These are phyloP conservation scores for Babesia caballi DNA, from an alignment of 169 alveolate genomes.

Conservation along the genomic window DNA sequence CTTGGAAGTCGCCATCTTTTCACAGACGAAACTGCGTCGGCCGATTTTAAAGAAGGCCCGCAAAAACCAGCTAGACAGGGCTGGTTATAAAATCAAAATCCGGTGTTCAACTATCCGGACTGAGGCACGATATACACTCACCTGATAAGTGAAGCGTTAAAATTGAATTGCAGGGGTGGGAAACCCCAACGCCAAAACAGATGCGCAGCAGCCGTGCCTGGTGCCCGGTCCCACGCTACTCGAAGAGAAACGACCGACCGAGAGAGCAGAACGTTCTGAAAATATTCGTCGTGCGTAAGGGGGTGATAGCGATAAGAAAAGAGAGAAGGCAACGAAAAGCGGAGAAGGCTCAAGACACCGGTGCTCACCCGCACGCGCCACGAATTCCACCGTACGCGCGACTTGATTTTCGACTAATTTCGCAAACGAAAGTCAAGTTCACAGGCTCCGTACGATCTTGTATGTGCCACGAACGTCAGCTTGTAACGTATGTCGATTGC, in stretches of 20 bases:
- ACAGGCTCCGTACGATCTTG: constrained; percentile 16
- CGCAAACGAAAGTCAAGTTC: constrained; percentile 2
- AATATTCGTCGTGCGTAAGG: not conserved
- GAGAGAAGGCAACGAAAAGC: not conserved
- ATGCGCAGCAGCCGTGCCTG: not conserved
- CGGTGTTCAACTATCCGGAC: too few species aligned
- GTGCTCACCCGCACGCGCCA: constrained; percentile 12
- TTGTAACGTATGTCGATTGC: not conserved
- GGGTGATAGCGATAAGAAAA: not conserved
- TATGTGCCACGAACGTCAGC: not conserved
- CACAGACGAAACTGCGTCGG: not conserved
- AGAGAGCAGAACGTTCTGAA: not conserved
- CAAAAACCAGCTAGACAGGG: not conserved
- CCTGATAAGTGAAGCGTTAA: too few species aligned
- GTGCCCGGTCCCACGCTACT: not conserved
- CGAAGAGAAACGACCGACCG: not conserved
- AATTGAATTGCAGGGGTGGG: too few species aligned
- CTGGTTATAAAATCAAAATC: too few species aligned
- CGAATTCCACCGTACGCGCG: constrained; percentile 16
- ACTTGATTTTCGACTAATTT: constrained; percentile 5
- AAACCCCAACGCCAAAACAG: not conserved
- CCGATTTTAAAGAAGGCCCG: too few species aligned
- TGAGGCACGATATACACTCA: too few species aligned
- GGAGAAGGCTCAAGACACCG: not conserved
- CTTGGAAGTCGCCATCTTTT: constrained; percentile 17